A percentile compares a stretch with the other conserved stretches of the same genome.
phyloP scores from a whole-genome alignment of 192 early-diverging fungal species.

The Linnemannia zychae region DNA sequence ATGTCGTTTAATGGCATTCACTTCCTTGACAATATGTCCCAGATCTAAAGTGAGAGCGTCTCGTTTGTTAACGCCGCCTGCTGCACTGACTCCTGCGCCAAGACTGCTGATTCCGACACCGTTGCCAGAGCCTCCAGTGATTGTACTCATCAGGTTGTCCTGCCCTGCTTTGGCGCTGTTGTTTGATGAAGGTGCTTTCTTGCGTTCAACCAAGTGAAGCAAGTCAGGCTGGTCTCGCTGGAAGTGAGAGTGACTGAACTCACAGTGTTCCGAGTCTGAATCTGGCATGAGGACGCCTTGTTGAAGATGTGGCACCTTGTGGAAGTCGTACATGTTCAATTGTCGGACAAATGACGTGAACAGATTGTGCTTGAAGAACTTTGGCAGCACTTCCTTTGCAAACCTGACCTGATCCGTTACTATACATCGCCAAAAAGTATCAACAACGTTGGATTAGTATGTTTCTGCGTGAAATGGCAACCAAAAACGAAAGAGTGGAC shows the following conservation, averaged over 20 bases:
- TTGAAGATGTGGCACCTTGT: constrained; percentile 95
- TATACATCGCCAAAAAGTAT: constrained; percentile 4
- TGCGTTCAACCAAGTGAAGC: constrained; percentile 87
- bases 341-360: constrained; percentile 93
- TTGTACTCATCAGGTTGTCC: background rate
- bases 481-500: no score
- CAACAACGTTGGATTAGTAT: background rate
- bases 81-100: background rate
- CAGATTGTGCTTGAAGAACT: constrained; percentile 94
- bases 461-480: background rate
- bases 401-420: constrained; percentile 83
- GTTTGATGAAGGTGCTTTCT: constrained; percentile 68
- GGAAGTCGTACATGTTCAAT: constrained; percentile 98
- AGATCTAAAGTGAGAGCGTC: constrained; percentile 65
- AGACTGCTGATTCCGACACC: background rate
- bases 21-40: constrained; percentile 76
- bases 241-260: constrained; percentile 93
- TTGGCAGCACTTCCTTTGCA: constrained; percentile 84
- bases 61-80: constrained; percentile 49
- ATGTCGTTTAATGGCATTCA: constrained; percentile 89
- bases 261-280: constrained; percentile 84
- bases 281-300: constrained; percentile 89
- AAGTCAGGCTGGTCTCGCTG: constrained; percentile 90
- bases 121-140: background rate
- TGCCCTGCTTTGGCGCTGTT: background rate